A percentile compares a stretch with the other conserved stretches of the same genome.
Conservation (phyloP, 805 yeast species). For the Limtongia smithiae region DNA sequence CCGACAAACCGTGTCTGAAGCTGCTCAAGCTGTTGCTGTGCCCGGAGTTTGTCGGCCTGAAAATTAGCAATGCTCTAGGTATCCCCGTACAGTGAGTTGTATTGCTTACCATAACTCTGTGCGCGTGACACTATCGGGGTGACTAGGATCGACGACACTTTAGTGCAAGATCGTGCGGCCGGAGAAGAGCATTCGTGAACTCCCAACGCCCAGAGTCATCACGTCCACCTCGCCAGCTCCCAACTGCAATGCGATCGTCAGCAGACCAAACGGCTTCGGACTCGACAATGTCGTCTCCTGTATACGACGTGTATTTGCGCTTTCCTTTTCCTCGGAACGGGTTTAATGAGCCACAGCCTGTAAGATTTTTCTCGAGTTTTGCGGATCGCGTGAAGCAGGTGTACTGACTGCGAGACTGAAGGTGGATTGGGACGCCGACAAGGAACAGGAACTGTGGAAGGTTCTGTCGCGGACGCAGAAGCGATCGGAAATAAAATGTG, state of each 20-base stretch:
- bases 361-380: conserved; percentile 15
- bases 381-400: background rate
- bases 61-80: no score
- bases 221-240: no score
- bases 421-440: conserved; percentile 36
- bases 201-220: no score
- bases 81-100: no score
- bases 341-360: conserved; percentile 41
- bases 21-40: conserved; percentile 32
- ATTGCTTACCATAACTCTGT: no score
- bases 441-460: conserved; percentile 39
- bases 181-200: no score
- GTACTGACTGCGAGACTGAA: background rate
- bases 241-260: background rate
- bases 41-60: conserved; percentile 31
- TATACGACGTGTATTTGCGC: conserved; percentile 43
- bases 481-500: conserved; percentile 38
- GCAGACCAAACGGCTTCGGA: background rate
- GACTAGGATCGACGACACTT: no score
- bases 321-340: conserved; percentile 44
- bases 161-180: no score
- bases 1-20: conserved; percentile 49
- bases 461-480: conserved; percentile 37
- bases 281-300: background rate
- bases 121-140: no score